Percentiles rank a stretch among this genome's conserved stretches.
These are phyloP conservation scores for Exophiala calicioides DNA, from an alignment of 2,329 filamentous ascomycete species.

Conservation along the genomic window DNA sequence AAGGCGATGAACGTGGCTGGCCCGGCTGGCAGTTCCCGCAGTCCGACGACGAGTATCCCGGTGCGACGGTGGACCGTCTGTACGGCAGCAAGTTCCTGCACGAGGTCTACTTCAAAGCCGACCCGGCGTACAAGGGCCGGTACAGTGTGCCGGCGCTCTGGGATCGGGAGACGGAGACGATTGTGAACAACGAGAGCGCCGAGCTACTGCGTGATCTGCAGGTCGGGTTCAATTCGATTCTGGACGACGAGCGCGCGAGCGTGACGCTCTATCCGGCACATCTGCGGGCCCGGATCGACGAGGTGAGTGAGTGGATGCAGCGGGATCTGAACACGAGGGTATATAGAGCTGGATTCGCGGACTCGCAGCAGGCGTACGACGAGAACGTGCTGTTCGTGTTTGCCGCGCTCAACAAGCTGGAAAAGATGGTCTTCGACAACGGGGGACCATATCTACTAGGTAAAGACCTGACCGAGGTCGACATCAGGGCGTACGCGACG, in stretches of 20 bases:
- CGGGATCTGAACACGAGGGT: constrained; percentile 60
- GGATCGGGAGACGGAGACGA: constrained; percentile 58
- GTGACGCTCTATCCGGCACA: constrained; percentile 57
- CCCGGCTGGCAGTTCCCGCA: constrained; percentile 63
- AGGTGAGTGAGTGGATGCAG: constrained; percentile 56
- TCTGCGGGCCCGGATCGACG: constrained; percentile 54
- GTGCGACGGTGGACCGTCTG: constrained; percentile 61
- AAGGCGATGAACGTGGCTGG: constrained; percentile 64
- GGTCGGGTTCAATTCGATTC: constrained; percentile 55
- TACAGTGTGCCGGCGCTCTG: constrained; percentile 64
- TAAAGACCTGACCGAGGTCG: constrained; percentile 58
- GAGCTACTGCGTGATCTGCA: constrained; percentile 62
- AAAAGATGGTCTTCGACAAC: constrained; percentile 49
- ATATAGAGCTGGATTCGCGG: constrained; percentile 63
- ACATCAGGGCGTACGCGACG: constrained; percentile 59
- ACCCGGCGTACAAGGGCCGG: constrained; percentile 60
- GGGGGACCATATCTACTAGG: constrained; percentile 61
- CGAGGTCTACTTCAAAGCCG: constrained; percentile 63
- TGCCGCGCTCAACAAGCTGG: constrained; percentile 60
- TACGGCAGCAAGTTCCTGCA: constrained; percentile 61
- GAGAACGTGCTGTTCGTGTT: constrained; percentile 58
- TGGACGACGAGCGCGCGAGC: constrained; percentile 43
- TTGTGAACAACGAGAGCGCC: constrained; percentile 63
- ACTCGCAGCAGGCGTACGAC: constrained; percentile 58
- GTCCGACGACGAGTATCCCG: constrained; percentile 56